Evolutionary conservation across 2,329 filamentous ascomycete genomes (phyloP), one percentile per base, ranked within the genome.

Genomic region (Ophiostoma sp.): DNA sequence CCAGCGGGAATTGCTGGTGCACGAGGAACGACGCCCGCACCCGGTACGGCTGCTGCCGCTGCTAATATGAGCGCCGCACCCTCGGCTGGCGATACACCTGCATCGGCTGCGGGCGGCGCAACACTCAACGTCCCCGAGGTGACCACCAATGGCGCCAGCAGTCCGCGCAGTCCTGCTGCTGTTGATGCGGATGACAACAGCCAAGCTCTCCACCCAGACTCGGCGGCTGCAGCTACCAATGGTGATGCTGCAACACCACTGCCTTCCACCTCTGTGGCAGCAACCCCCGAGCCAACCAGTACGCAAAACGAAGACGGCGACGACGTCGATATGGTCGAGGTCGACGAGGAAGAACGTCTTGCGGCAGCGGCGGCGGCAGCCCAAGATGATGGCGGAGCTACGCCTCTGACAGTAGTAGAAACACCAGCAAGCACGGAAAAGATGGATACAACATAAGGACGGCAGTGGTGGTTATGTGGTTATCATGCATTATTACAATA

Each of bases 371-470:
- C 50, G 25, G n/a, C 22, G 5, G 50, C 22, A 28, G 12, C 39
- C 9, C 19, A 55, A 36, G 45, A 52, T 1, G 45, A 33, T 5
- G 45, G n/a, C 9, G 66, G 1, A 31, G 68, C 25, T 6, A 59
- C 33, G 17, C 50, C 48, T 3, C n/a, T 33, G 19, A n/a, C 48
- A 9, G 17, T 25, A 25, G 36, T 50, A 0, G 61, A 2, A 6
- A 45, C 70, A 42, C 17, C 63, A 1, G 59, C 48, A 5, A 31
- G 11, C 9, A 50, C 80, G 50, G 80, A 92, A 76, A 87, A 84
- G 78, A 94, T 93, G 92, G 92, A 93, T 83, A 93, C 83, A 77
- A 86, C 82, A 15, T 82, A 76, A 76, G 70, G 63, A 33, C 19
- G 22, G 9, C 17, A 4, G 52, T 7, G 3, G 33, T 63, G 28